Conservation (phyloP, 495 filamentous ascomycete genomes). For the Lepidopterella palustris region DNA sequence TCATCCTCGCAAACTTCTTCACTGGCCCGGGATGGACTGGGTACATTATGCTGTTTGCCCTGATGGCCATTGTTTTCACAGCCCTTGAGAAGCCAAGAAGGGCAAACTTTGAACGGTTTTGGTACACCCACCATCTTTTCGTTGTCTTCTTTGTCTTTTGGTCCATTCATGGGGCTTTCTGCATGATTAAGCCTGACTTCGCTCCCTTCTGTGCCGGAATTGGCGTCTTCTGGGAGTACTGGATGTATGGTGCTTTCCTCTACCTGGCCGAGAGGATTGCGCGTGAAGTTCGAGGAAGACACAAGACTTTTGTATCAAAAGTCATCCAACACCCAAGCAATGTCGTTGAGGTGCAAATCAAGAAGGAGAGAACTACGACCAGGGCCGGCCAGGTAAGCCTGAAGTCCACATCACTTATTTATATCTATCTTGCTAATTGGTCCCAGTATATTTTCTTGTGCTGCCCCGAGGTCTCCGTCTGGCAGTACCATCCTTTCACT, state of each 20-base stretch:
- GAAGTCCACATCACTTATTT: not conserved
- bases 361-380: conserved; percentile 72
- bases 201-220: conserved; percentile 62
- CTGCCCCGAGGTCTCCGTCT: conserved; percentile 72
- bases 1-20: conserved; percentile 59
- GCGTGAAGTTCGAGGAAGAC: conserved; percentile 61
- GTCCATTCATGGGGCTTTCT: conserved; percentile 73
- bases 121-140: conserved; percentile 74
- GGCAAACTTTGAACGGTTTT: conserved; percentile 72
- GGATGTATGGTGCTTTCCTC: conserved; percentile 66
- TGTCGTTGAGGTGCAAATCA: conserved; percentile 79
- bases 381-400: conserved; percentile 56
- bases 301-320: conserved; percentile 74
- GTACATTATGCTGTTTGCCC: conserved; percentile 64
- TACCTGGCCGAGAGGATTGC: conserved; percentile 66
- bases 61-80: conserved; percentile 63
- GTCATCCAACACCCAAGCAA: conserved; percentile 79
- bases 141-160: conserved; percentile 77
- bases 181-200: conserved; percentile 73
- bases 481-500: conserved; percentile 76
- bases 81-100: conserved; percentile 62
- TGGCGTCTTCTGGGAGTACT: conserved; percentile 76
- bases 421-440: conserved; percentile 14
- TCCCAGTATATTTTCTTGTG: conserved; percentile 67
- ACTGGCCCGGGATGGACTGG: conserved; percentile 75